Conservation (phyloP, 176 grass and related monocot species). For the Coix lacrymajobi region DNA sequence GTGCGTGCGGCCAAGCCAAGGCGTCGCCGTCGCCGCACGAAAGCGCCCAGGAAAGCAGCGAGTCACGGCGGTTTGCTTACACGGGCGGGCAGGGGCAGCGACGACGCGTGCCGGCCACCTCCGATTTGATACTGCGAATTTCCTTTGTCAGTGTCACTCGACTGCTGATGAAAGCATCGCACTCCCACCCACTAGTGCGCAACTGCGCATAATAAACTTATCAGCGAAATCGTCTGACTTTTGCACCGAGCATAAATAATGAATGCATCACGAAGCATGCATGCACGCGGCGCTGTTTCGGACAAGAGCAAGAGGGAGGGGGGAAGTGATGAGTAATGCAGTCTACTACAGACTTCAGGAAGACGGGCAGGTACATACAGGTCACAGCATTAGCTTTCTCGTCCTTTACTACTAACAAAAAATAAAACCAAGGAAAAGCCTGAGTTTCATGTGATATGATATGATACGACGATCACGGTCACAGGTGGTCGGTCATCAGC, state of each 20-base stretch:
- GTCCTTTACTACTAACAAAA: background rate
- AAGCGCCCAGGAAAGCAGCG: background rate
- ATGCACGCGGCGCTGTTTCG: background rate
- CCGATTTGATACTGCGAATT: too few species aligned
- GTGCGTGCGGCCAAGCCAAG: background rate
- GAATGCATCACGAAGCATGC: background rate
- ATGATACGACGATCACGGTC: background rate
- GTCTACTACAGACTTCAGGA: background rate
- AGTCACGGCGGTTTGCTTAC: background rate
- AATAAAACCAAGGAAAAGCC: background rate
- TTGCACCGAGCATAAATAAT: background rate
- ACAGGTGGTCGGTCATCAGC: background rate
- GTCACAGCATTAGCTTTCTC: background rate
- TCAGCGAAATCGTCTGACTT: background rate
- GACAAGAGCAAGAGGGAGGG: background rate
- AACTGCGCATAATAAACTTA: too few species aligned
- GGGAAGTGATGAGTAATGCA: background rate
- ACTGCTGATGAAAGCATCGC: background rate
- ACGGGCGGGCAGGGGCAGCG: background rate
- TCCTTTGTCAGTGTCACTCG: background rate
- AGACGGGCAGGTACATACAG: background rate
- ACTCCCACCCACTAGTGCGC: background rate
- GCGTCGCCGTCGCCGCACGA: slow-evolving; percentile 10
- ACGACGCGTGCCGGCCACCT: background rate
- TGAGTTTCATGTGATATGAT: background rate